Conservation (phyloP, 1,284 basidiomycete species). For the Cryptococcus amylolentus region DNA sequence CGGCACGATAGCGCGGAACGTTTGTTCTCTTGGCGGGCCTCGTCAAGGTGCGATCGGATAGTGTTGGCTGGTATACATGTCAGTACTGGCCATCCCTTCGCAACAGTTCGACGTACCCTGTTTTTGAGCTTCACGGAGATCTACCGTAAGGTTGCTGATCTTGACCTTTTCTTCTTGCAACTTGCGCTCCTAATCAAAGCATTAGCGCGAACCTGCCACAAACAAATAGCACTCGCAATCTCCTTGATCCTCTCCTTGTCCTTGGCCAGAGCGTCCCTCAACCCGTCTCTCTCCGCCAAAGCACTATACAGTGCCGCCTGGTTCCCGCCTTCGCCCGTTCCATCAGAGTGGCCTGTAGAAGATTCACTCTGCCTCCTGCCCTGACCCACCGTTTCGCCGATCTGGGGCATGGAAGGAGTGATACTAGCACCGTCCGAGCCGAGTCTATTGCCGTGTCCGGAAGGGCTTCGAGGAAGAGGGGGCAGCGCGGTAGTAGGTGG, state of each 20-base stretch:
- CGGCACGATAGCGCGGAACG: slow-evolving; percentile 26
- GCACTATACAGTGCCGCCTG: slow-evolving; percentile 16
- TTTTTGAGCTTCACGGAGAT: slow-evolving; percentile 30
- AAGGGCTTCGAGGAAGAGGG: slow-evolving; percentile 28
- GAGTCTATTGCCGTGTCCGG: slow-evolving; percentile 5
- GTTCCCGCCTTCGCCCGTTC: slow-evolving; percentile 1
- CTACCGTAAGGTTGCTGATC: slow-evolving; percentile 19
- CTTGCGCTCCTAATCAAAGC: slow-evolving; percentile 19
- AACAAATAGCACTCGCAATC: slow-evolving; percentile 11
- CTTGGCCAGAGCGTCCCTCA: slow-evolving; percentile 7
- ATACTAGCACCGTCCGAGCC: neutral
- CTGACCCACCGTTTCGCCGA: neutral
- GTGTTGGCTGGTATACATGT: slow-evolving; percentile 26
- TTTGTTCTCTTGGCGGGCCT: slow-evolving; percentile 28
- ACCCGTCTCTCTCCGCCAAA: slow-evolving; percentile 11
- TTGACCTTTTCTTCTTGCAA: slow-evolving; percentile 23
- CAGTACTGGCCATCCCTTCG: neutral
- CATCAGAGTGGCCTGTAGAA: slow-evolving; percentile 5
- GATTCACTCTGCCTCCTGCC: slow-evolving; percentile 15
- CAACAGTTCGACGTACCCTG: slow-evolving; percentile 14
- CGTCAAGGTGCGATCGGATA: slow-evolving; percentile 42
- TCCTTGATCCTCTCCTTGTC: slow-evolving; percentile 14
- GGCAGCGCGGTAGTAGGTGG: slow-evolving; percentile 43
- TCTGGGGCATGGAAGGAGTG: neutral
- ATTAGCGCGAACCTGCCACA: neutral